A percentile compares a stretch with the other conserved stretches of the same genome.
Conservation (phyloP, 495 filamentous ascomycete genomes). For the Amphirosellinia nigrospora region DNA sequence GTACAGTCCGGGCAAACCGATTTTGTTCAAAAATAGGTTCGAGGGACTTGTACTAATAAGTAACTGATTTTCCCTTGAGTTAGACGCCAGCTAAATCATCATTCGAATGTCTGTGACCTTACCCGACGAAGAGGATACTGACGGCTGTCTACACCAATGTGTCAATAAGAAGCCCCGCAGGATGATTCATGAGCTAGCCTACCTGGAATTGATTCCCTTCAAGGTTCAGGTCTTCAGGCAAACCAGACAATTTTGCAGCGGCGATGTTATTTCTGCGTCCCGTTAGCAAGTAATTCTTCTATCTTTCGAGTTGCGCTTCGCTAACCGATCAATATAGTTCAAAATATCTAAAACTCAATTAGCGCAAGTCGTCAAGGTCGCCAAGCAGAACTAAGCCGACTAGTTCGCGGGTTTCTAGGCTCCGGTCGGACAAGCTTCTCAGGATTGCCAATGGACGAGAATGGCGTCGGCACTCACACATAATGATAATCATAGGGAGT, state of each 20-base stretch:
- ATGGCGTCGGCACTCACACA: constrained; percentile 46
- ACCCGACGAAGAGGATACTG: constrained; percentile 76
- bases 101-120: constrained; percentile 40
- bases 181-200: constrained; percentile 33
- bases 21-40: constrained; percentile 64
- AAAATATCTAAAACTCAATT: constrained; percentile 66
- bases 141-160: constrained; percentile 56
- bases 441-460: not conserved
- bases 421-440: not conserved
- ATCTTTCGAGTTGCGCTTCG: constrained; percentile 35
- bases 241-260: constrained; percentile 55
- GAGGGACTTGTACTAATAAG: constrained; percentile 64
- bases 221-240: constrained; percentile 55
- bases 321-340: constrained; percentile 76
- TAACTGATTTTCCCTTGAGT: constrained; percentile 45
- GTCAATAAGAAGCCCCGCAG: constrained; percentile 25
- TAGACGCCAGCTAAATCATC: not conserved
- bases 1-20: constrained; percentile 67
- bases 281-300: constrained; percentile 17
- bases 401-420: not conserved
- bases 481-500: constrained; percentile 69
- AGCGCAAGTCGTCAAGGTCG: constrained; percentile 9
- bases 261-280: constrained; percentile 57
- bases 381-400: not conserved
- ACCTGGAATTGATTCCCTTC: constrained; percentile 55